Percentiles rank a stretch among this genome's conserved stretches.
phyloP scores from a whole-genome alignment of 257 asterid genomes.

The Lavandula angustifolia region DNA sequence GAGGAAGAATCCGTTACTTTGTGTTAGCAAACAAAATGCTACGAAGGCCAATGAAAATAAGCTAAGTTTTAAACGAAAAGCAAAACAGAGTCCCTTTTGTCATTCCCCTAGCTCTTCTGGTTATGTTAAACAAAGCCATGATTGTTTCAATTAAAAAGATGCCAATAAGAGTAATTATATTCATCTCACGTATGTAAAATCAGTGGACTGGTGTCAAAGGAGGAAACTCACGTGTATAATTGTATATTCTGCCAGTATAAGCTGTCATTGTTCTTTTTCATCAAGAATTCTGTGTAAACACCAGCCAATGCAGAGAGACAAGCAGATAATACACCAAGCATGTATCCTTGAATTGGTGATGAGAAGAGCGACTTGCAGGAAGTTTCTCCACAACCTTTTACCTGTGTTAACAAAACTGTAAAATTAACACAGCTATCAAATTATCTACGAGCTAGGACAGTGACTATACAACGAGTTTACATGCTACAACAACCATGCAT shows the following conservation, averaged over 20 bases:
- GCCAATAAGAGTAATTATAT: neutral
- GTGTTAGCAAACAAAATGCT: conserved; percentile 28
- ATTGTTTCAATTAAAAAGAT: neutral
- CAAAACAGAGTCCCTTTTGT: conserved; percentile 2
- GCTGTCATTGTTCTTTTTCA: conserved; percentile 98
- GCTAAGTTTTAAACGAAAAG: neutral
- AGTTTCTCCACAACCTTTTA: conserved; percentile 93
- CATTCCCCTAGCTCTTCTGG: neutral
- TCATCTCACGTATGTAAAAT: conserved; percentile 18
- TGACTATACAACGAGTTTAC: conserved; percentile 21
- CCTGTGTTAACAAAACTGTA: no score
- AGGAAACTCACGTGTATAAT: conserved; percentile 72
- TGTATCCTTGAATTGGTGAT: conserved; percentile 87
- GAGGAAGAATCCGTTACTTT: conserved; percentile 30
- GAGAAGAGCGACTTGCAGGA: conserved; percentile 87
- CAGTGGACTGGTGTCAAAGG: neutral
- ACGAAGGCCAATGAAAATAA: neutral
- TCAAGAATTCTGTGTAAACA: conserved; percentile 95
- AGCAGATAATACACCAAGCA: conserved; percentile 85
- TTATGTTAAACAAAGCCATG: neutral
- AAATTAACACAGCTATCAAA: no score
- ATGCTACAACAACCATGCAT: conserved; percentile 22
- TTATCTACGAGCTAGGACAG: neutral
- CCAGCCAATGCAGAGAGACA: conserved; percentile 97
- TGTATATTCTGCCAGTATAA: conserved; percentile 95